Percentiles rank a stretch among this genome's conserved stretches.
phyloP scores from a whole-genome alignment of 179 eudicot species.

The Sideroxylon spinosum region DNA sequence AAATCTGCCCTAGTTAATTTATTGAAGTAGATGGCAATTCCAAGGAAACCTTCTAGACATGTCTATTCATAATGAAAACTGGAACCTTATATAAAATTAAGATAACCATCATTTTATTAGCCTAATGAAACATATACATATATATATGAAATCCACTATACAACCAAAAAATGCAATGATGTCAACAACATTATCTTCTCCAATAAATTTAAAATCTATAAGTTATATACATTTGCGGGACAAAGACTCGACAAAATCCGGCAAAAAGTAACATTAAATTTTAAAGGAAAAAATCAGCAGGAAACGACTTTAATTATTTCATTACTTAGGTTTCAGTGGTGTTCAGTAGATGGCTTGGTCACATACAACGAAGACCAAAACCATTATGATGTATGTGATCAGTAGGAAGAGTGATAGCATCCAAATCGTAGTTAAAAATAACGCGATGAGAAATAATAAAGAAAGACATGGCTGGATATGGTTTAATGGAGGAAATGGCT shows the following conservation, averaged over 20 bases:
- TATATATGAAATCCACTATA: background rate
- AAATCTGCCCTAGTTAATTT: too few relatives aligned
- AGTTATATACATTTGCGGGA: background rate
- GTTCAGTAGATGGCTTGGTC: too few relatives aligned
- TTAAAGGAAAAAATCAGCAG: background rate
- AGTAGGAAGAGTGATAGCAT: too few relatives aligned
- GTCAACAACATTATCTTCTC: background rate
- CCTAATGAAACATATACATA: background rate
- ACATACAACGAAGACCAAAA: too few relatives aligned
- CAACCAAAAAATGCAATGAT: background rate
- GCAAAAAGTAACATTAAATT: too few relatives aligned
- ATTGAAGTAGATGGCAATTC: background rate
- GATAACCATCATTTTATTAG: background rate
- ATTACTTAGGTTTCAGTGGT: background rate
- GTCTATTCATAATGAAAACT: background rate
- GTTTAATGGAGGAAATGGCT: too few relatives aligned
- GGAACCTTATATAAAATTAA: background rate
- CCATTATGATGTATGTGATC: too few relatives aligned
- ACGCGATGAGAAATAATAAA: too few relatives aligned
- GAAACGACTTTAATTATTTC: background rate
- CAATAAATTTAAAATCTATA: background rate
- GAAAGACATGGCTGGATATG: too few relatives aligned
- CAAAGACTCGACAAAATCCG: background rate
- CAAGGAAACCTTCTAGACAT: background rate
- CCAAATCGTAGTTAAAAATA: too few relatives aligned